Evolutionary conservation across 2,329 filamentous ascomycete species (phyloP), one percentile per base, ranked within the genome.

Genomic region (Cryphonectria radicalis): DNA sequence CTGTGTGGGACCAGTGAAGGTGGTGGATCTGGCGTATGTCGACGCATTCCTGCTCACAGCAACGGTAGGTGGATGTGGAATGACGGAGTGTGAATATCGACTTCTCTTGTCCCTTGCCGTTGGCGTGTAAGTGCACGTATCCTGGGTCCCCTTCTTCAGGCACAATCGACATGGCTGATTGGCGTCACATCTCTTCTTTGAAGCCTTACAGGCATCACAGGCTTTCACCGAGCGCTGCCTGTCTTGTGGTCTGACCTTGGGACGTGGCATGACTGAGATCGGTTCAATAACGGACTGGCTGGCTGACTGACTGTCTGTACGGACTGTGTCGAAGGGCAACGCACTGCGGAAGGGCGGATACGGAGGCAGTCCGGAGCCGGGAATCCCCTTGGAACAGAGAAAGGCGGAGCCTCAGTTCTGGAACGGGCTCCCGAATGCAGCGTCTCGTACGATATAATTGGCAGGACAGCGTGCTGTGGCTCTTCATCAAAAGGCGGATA

Each of bases 211-310:
- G 32, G 67, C 67, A 40, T 69, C 67, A 28, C 70, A 72, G 1
- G 70, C 70, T n/a, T 43, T 72, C 4, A 63, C 67, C 5, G 70
- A 72, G 37, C 70, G 70, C 63, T 72, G 70, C n/a, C 70, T 43
- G 63, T 72, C 70, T 63, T 72, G 66, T 35, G 70, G 67, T 25
- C 66, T 65, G 37, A 72, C 67, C 46, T 72, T 72, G 3, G 67
- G 70, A 40, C 70, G 70, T 32, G 70, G 70, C 70, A 72, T 72
- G 46, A 62, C 69, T 19, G 14, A 32, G 22, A 10, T 65, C 3
- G 22, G 32, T 22, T 35, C 64, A 25, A 40, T n/a, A 28, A 64
- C 35, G 50, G 37, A 40, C 37, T 40, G 42, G 4, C 7, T n/a
- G 22, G 5, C 46, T 7, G 8, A 8, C 7, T n/a, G 37, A 11